phyloP scores from a whole-genome alignment of 352 stramenopile species.

The Phytophthora pseudosyringae region DNA sequence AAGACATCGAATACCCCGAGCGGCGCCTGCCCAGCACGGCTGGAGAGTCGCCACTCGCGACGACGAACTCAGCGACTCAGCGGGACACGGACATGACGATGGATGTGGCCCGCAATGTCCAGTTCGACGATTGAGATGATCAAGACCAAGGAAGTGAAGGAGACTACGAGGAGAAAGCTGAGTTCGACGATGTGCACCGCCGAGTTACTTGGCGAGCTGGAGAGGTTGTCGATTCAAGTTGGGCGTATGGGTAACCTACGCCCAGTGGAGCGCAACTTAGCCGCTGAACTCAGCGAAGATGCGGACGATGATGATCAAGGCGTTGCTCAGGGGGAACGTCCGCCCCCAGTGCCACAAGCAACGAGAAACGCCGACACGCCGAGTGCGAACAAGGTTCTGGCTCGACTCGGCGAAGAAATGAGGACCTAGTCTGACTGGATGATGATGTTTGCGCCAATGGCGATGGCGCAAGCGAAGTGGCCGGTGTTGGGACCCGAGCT shows the following conservation, averaged over 20 bases:
- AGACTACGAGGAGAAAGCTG: background rate
- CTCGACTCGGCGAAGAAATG: conserved; percentile 4
- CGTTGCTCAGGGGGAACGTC: conserved; percentile 2
- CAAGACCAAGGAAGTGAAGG: conserved; percentile 3
- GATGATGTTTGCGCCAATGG: background rate
- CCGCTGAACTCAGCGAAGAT: conserved; percentile 2
- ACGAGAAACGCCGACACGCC: conserved; percentile 3
- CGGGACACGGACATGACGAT: background rate
- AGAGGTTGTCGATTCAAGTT: conserved; percentile 4
- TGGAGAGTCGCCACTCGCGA: background rate
- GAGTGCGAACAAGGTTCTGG: background rate
- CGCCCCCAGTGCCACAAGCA: background rate
- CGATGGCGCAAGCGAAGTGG: no score
- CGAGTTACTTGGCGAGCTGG: background rate
- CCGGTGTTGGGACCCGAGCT: background rate
- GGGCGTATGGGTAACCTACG: background rate
- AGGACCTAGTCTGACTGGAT: background rate
- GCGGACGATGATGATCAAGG: conserved; percentile 9
- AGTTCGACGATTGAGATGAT: conserved; percentile 1
- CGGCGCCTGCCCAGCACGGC: background rate
- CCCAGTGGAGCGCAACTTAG: conserved; percentile 6
- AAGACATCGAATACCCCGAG: background rate
- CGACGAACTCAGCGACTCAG: background rate
- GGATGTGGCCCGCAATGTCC: background rate
- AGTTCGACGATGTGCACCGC: background rate